A percentile compares a stretch with the other conserved stretches of the same genome.
Conservation (phyloP, 164 flowering plant species). For the Litsea cubeba region DNA sequence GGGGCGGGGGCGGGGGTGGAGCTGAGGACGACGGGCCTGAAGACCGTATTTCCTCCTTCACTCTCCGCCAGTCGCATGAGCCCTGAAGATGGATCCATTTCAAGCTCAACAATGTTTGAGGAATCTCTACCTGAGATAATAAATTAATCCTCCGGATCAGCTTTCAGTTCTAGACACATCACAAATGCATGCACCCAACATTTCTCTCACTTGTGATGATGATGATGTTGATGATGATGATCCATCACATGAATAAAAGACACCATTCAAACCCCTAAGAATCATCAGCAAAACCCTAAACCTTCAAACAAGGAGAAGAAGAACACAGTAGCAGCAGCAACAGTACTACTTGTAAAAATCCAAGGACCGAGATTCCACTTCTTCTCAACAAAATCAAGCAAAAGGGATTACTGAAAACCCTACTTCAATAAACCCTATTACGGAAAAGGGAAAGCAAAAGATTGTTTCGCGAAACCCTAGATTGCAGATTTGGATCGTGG, state of each 20-base stretch:
- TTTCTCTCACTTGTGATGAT: slow-evolving; percentile 5
- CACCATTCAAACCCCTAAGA: too few species aligned
- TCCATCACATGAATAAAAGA: neutral
- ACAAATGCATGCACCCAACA: neutral
- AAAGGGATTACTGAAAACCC: neutral
- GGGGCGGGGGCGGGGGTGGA: slow-evolving; percentile 36
- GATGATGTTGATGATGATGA: neutral
- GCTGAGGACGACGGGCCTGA: slow-evolving; percentile 34
- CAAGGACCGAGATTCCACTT: too few species aligned
- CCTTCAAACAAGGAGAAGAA: neutral
- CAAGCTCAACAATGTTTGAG: slow-evolving; percentile 27
- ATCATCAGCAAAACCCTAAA: slow-evolving; percentile 1
- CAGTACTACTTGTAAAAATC: too few species aligned
- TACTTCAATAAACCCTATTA: neutral
- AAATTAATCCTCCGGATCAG: slow-evolving; percentile 28
- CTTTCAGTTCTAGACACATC: slow-evolving; percentile 22
- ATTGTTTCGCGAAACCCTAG: neutral
- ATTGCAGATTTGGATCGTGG: neutral
- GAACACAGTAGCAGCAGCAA: neutral
- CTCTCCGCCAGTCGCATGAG: slow-evolving; percentile 54
- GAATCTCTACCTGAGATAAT: slow-evolving; percentile 39
- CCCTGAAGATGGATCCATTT: slow-evolving; percentile 28
- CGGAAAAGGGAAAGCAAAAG: neutral
- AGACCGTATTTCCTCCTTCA: slow-evolving; percentile 46
- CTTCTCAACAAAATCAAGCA: neutral